Base-by-base conservation (phyloP, 148 eudicot genomes). In the Rhododendron williamsianum region DNA sequence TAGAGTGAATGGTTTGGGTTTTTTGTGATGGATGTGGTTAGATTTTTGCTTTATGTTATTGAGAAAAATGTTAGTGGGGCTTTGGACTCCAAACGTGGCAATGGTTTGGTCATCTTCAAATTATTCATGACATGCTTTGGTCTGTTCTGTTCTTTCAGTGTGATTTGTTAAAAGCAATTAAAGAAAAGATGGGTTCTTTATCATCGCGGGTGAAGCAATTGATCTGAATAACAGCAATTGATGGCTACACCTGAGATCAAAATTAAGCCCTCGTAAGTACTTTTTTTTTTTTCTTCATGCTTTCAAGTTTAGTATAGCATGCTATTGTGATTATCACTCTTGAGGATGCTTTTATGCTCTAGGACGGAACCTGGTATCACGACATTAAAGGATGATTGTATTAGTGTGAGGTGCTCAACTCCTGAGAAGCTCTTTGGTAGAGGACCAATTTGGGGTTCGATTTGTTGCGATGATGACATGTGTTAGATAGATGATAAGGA, bases 401-500 rank as follows among this genome's bases (percentile, higher is more conserved):
- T 86, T 83, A 90, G 89, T 71, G 89, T 92, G 86, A 84, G 91
- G 81, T 92, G 92, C 87, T 92, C 94, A 27, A 91, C 94, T 52
- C 89, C 94, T 60, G 91, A 92, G 25, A 91, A 92, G 51, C 89
- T 87, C 72, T 89, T 89, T 58, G 93, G 88, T 60, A 74, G 86
- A 54, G 85, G 89, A 81, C 80, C 89, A 77, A 76, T 80, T 56
- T 94, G 93, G 94, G 89, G 87, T 45, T 83, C 89, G 60, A 89
- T 90, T 84, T 51, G 89, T 76, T 79, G 85, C 83, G 93, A 93
- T 89, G 95, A 95, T 78, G 98, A 93, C 86, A 91, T 93, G 95
- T 93, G 98, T 90, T 83, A 89, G 76, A 87, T 93, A 82, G 98
- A 95, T 87, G 95, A 93, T 58, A 90, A 84, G 38, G 91, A 89